Percentiles rank a stretch among this genome's conserved stretches.
Evolutionary conservation across 2,329 filamentous ascomycete species (phyloP).

Genomic region (Penicillium nordicum): DNA sequence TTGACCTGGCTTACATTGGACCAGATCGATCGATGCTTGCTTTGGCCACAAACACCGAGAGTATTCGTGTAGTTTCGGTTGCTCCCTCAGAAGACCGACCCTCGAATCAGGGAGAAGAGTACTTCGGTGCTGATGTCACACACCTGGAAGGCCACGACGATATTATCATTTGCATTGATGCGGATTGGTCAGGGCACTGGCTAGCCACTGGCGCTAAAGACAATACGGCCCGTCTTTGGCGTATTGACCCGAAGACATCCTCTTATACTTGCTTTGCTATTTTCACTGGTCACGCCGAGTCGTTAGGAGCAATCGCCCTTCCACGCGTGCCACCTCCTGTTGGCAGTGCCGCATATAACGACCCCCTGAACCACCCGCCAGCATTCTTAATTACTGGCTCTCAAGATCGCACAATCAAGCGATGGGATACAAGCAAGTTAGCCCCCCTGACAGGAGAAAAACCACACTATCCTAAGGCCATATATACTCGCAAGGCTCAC

Average conservation of each 20-base stretch:
- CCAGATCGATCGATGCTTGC: constrained; percentile 78
- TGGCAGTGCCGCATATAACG: constrained; percentile 65
- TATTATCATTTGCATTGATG: constrained; percentile 90
- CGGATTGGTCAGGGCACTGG: constrained; percentile 97
- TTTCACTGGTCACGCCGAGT: constrained; percentile 91
- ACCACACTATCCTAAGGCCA: constrained; percentile 50
- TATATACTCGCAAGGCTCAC: constrained; percentile 90
- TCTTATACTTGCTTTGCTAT: constrained; percentile 76
- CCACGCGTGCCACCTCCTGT: constrained; percentile 66
- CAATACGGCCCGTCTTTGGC: constrained; percentile 89
- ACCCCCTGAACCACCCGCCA: constrained; percentile 76
- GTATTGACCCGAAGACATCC: constrained; percentile 69
- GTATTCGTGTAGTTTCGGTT: constrained; percentile 81
- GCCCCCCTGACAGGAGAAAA: constrained; percentile 47
- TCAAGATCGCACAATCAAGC: constrained; percentile 92
- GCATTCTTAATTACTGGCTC: constrained; percentile 85
- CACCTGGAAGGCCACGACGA: constrained; percentile 87
- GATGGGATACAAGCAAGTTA: constrained; percentile 74
- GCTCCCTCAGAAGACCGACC: constrained; percentile 31
- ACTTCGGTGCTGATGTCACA: constrained; percentile 87
- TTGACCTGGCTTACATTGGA: constrained; percentile 84
- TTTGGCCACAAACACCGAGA: constrained; percentile 91
- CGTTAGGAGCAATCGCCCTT: constrained; percentile 81
- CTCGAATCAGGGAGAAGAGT: constrained; percentile 45
- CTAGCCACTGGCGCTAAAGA: constrained; percentile 94